Evolutionary conservation across 768 basidiomycete genomes (phyloP), one percentile per base, ranked within the genome.

Genomic region (Mycena metata): DNA sequence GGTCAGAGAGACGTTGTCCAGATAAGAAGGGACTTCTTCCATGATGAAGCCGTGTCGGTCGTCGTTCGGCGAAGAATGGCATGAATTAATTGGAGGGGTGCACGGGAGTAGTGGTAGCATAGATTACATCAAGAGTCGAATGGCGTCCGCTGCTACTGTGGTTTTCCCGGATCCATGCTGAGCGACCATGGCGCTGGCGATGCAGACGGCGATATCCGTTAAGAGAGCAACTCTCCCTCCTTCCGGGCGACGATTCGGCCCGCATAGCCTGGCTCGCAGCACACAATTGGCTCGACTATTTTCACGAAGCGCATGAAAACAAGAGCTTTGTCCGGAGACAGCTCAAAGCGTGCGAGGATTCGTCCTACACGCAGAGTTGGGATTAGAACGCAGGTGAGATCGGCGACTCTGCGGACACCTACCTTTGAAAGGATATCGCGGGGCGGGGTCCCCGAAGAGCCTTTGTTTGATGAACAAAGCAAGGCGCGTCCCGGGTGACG

Each of bases 311-410:
- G 67, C 26, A 68, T 45, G 56, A 45, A 41, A 2, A 67, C 19
- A 3, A 11, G 43, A 19, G 2, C n/a, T 2, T 12, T 8, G 7
- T 49, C 45, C 19, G 52, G 45, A 11, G 67, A 62, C 5, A 68
- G 24, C 49, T 64, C 58, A 35, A 64, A 69, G 23, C 62, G 63
- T 26, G 36, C 67, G 24, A 60, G 67, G 54, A 64, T 50, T n/a
- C 19, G 21, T 23, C 60, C 65, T 60, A 42, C 26, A 6, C 49
- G 15, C 23, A 17, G 16, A 49, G 15, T 51, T 45, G 41, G 0
- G 11, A n/a, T 67, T 30, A 60, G 26, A 5, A 49, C n/a, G 46
- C 21, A 21, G 6, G 54, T 26, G 3, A 9, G 16, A 39, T 30
- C 36, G 42, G 21, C 3, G 19, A 52, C 30, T 65, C 46, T 17